Conservation (phyloP, 176 grass and related monocot genomes). For the Hyparrhenia diplandra region DNA sequence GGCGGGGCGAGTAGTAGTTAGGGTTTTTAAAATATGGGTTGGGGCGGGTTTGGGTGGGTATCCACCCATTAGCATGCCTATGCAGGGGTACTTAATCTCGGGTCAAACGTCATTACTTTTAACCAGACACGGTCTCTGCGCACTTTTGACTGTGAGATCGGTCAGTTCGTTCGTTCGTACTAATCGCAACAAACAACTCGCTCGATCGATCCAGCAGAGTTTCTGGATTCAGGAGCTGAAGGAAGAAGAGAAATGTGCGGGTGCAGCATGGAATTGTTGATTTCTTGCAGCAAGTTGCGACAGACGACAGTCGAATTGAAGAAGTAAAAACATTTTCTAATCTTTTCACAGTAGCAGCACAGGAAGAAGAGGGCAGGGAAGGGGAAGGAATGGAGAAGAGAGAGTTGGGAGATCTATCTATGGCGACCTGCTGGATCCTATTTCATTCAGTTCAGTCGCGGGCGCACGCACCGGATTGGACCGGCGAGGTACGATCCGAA, state of each 20-base stretch:
- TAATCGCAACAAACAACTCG: background rate
- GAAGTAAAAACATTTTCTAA: background rate
- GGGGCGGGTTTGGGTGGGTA: too few species aligned
- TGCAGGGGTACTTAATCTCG: too few species aligned
- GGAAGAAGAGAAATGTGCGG: too few species aligned
- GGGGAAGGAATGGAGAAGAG: too few species aligned
- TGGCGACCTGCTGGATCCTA: background rate
- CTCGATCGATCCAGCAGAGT: conserved; percentile 7
- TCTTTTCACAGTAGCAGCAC: conserved; percentile 3
- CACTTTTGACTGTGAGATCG: background rate
- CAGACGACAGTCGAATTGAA: background rate
- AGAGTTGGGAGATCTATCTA: background rate
- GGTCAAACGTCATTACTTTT: conserved; percentile 15
- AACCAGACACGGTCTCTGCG: background rate
- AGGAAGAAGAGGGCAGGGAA: background rate
- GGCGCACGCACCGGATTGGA: background rate
- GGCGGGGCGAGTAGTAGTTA: too few species aligned
- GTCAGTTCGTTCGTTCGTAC: background rate
- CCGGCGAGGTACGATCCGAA: background rate
- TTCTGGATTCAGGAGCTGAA: background rate
- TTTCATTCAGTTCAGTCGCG: background rate
- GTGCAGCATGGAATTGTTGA: too few species aligned
- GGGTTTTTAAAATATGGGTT: too few species aligned
- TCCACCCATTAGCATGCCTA: too few species aligned
- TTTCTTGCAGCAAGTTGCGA: too few species aligned